A percentile compares a stretch with the other conserved stretches of the same genome.
phyloP scores from a whole-genome alignment of 768 basidiomycete genomes.

The Calvatia gigantea region DNA sequence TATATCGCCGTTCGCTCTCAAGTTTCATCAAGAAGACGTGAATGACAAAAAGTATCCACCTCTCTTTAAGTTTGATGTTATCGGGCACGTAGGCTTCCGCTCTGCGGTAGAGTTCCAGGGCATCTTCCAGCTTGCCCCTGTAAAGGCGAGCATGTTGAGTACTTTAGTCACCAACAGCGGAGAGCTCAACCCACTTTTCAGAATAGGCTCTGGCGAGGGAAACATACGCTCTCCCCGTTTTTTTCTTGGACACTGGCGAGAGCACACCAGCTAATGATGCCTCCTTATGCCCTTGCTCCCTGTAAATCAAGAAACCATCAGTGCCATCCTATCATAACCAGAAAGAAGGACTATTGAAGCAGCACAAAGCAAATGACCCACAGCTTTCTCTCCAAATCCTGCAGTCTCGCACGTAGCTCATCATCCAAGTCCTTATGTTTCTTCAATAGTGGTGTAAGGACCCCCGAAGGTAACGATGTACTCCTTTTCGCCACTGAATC shows the following conservation, averaged over 20 bases:
- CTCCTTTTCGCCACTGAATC: conserved; percentile 35
- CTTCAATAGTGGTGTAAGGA: conserved; percentile 60
- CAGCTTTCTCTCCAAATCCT: conserved; percentile 73
- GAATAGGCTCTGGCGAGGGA: conserved; percentile 77
- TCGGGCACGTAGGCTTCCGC: conserved; percentile 84
- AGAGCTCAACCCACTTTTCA: conserved; percentile 55
- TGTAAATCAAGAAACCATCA: conserved; percentile 21
- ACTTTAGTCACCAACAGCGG: not conserved
- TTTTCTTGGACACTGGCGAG: conserved; percentile 75
- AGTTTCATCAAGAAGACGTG: conserved; percentile 57
- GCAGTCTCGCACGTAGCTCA: conserved; percentile 58
- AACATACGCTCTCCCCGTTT: conserved; percentile 81
- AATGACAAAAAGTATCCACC: conserved; percentile 76
- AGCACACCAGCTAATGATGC: conserved; percentile 56
- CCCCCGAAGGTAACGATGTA: conserved; percentile 37
- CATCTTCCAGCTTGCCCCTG: conserved; percentile 78
- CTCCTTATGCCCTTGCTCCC: conserved; percentile 62
- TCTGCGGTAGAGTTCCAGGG: conserved; percentile 78
- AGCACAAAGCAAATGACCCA: conserved; percentile 31
- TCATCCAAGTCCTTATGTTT: conserved; percentile 67
- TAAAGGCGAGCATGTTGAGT: not conserved
- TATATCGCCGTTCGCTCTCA: conserved; percentile 19
- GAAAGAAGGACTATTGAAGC: conserved; percentile 5
- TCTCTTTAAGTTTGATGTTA: conserved; percentile 80
- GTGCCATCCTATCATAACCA: not conserved